Evolutionary conservation across 2,329 filamentous ascomycete species (phyloP).

Genomic region (Lasiodiplodia citricola): DNA sequence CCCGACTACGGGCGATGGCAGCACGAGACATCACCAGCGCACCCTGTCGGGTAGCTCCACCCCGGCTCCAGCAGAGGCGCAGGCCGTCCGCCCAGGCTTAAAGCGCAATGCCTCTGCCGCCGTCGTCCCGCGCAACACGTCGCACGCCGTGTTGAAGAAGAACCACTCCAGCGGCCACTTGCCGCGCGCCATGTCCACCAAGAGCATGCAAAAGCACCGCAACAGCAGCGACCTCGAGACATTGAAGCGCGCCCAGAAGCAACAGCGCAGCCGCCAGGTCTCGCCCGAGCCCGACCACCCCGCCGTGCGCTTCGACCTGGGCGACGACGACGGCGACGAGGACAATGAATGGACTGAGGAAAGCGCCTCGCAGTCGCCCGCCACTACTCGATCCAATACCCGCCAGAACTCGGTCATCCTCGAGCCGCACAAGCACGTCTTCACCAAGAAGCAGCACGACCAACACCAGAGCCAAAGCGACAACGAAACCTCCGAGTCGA

Average conservation of each 20-base stretch:
- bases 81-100: constrained; percentile 45
- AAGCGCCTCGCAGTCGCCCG: constrained; percentile 49
- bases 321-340: constrained; percentile 37
- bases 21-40: constrained; percentile 43
- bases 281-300: constrained; percentile 40
- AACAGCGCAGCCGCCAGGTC: constrained; percentile 36
- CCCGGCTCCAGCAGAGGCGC: constrained; percentile 35
- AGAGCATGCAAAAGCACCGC: constrained; percentile 44
- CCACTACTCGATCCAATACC: constrained; percentile 47
- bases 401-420: constrained; percentile 47
- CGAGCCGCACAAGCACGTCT: constrained; percentile 37
- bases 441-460: neutral
- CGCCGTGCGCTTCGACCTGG: constrained; percentile 49
- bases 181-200: constrained; percentile 45
- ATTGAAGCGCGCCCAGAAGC: constrained; percentile 39
- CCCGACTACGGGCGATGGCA: constrained; percentile 35
- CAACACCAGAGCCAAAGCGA: constrained; percentile 26
- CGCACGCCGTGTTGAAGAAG: constrained; percentile 44
- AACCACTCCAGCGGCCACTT: constrained; percentile 55
- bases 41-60: constrained; percentile 41
- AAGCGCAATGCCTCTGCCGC: constrained; percentile 51
- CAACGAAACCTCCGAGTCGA: constrained; percentile 30
- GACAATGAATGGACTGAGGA: constrained; percentile 49
- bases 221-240: constrained; percentile 29
- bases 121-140: constrained; percentile 43